These are phyloP conservation scores for Suillus luteus DNA, from an alignment of 768 basidiomycete species.

Conservation along the genomic window DNA sequence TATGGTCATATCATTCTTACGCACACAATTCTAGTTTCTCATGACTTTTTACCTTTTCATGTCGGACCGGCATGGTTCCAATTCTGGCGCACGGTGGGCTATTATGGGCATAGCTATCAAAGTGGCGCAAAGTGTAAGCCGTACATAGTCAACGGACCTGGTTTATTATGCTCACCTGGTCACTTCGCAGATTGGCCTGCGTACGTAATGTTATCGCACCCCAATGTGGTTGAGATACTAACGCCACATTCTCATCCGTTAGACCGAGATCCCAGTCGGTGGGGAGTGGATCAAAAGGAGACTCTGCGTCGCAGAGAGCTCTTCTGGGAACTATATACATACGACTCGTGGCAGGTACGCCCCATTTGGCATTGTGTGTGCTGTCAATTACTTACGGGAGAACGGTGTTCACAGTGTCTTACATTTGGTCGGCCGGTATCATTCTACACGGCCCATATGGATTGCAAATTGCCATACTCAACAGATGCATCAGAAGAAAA, in stretches of 20 bases:
- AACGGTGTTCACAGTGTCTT: conserved; percentile 50
- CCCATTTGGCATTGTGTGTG: not conserved
- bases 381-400: conserved; percentile 26
- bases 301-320: conserved; percentile 63
- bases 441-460: conserved; percentile 65
- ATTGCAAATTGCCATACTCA: conserved; percentile 60
- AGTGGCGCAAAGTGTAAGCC: conserved; percentile 67
- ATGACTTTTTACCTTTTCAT: conserved; percentile 75
- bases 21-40: conserved; percentile 51
- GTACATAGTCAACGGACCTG: conserved; percentile 16
- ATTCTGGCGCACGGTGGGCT: conserved; percentile 65
- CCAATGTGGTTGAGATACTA: conserved; percentile 7
- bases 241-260: conserved; percentile 14
- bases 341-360: conserved; percentile 37
- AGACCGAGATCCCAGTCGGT: conserved; percentile 74
- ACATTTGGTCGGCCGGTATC: conserved; percentile 73
- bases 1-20: conserved; percentile 32
- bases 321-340: conserved; percentile 61
- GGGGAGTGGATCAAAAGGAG: conserved; percentile 58
- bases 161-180: conserved; percentile 3
- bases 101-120: conserved; percentile 72
- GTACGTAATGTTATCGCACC: conserved; percentile 41
- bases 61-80: conserved; percentile 66
- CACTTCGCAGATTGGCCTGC: conserved; percentile 60
- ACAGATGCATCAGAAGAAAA: conserved; percentile 55